Evolutionary conservation across 2,329 filamentous ascomycete genomes (phyloP), one percentile per base, ranked within the genome.

Genomic region (Catunica adiposa): DNA sequence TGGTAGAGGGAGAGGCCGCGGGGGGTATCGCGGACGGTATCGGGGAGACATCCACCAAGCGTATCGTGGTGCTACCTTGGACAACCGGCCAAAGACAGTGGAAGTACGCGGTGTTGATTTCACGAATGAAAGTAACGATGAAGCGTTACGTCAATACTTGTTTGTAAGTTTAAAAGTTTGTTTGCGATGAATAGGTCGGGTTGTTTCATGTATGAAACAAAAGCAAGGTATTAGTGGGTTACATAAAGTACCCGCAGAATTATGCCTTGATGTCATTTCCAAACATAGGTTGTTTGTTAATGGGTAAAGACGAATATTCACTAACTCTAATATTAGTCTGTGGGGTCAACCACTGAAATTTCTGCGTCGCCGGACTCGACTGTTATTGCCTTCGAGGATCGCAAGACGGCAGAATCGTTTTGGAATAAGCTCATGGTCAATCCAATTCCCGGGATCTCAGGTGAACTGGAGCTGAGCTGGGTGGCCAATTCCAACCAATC

Each of bases 1-100:
- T 53, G 68, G 67, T 29, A 47, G 64, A 6, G 68, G 68, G 17
- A 63, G 69, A 1, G 64, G 66, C 23, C 54, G 47, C 64, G 64
- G 8, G 65, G 64, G 25, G 62, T 66, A 6, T 20, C 42, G 55
- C 14, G 42, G 56, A 20, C 48, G 40, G n/a, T 58, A 52, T 38
- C 53, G 56, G 1, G 56, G 71, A 47, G 73, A 74, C 31, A 70
- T 74, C 59, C 74, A 76, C 50, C 73, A 75, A 2, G 75, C 74
- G 0, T 81, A 80, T 61, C 78, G 74, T 3, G 73, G 75, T 31
- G 84, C 82, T 61, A 82, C 83, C 17, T 72, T 92, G 22, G 86
- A 92, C 63, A 89, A 89, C 65, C 74, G 86, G 47, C 82, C 86
- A 0, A 84, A 78, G 64, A 81, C 75, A 59, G 71, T 92, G 8